Evolutionary conservation across 2,329 filamentous ascomycete species (phyloP).

Genomic region (Colletotrichum truncatum): DNA sequence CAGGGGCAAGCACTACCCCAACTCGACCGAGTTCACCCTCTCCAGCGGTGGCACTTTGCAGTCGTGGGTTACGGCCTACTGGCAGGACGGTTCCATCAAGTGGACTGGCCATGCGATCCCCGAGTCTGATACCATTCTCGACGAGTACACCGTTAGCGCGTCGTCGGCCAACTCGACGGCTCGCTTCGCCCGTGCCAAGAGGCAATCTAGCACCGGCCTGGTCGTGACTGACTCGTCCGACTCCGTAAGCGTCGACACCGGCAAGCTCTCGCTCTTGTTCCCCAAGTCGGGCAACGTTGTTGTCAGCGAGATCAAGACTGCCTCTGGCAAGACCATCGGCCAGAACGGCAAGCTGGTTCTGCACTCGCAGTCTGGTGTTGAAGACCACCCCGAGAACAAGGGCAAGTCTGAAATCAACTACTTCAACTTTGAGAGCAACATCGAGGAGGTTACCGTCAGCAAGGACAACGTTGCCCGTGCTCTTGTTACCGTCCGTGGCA

Average conservation of each 20-base stretch:
- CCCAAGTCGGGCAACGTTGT: slow-evolving; percentile 51
- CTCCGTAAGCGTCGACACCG: slow-evolving; percentile 51
- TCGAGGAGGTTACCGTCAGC: slow-evolving; percentile 60
- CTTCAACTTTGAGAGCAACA: slow-evolving; percentile 57
- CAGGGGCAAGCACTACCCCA: slow-evolving; percentile 46
- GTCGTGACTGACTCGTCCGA: slow-evolving; percentile 35
- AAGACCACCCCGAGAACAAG: slow-evolving; percentile 48
- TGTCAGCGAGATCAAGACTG: slow-evolving; percentile 49
- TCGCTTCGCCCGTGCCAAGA: slow-evolving; percentile 16
- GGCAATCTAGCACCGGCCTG: slow-evolving; percentile 43
- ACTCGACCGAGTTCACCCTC: slow-evolving; percentile 47
- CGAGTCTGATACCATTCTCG: slow-evolving; percentile 47
- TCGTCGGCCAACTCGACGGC: slow-evolving; percentile 34
- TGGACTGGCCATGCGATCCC: slow-evolving; percentile 68
- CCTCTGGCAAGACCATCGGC: slow-evolving; percentile 52
- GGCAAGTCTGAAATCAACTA: slow-evolving; percentile 47
- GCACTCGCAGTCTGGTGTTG: slow-evolving; percentile 58
- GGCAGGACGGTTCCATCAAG: slow-evolving; percentile 69
- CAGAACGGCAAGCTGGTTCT: slow-evolving; percentile 60
- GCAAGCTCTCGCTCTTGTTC: slow-evolving; percentile 52
- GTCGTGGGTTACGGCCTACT: slow-evolving; percentile 67
- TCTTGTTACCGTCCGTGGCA: slow-evolving; percentile 55
- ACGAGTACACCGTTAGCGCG: slow-evolving; percentile 49
- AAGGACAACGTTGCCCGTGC: slow-evolving; percentile 51
- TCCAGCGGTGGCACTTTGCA: slow-evolving; percentile 42